Evolutionary conservation across 306 rosid species (phyloP).

Genomic region (Macrotyloma uniflorum): DNA sequence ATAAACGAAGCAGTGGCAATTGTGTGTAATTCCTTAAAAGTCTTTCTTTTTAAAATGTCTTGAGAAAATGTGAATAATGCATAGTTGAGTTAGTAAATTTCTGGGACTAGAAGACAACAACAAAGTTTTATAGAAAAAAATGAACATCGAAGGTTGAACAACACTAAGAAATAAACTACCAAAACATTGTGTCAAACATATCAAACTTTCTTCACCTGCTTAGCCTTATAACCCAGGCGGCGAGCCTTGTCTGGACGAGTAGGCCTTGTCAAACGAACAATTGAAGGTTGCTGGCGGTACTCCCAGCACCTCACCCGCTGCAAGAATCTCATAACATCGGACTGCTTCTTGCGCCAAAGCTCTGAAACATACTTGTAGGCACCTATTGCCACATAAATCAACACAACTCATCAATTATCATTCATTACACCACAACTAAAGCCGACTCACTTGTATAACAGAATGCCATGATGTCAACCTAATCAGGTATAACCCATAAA

Average conservation of each 20-base stretch:
- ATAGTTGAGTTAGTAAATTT: too few relatives aligned
- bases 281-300: slow-evolving; percentile 85
- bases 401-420: neutral
- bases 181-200: neutral
- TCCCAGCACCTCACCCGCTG: slow-evolving; percentile 98
- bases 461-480: neutral
- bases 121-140: too few relatives aligned
- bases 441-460: neutral
- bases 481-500: neutral
- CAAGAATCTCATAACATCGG: slow-evolving; percentile 81
- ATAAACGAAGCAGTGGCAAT: too few relatives aligned
- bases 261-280: slow-evolving; percentile 74
- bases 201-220: slow-evolving; percentile 52
- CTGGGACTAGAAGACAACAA: too few relatives aligned
- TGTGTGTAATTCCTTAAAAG: too few relatives aligned
- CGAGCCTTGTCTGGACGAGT: slow-evolving; percentile 94
- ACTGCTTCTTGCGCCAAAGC: slow-evolving; percentile 92
- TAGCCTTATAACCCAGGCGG: slow-evolving; percentile 87
- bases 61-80: too few relatives aligned
- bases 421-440: neutral
- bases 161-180: neutral
- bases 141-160: too few relatives aligned
- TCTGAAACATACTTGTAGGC: slow-evolving; percentile 89
- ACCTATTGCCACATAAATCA: slow-evolving; percentile 44
- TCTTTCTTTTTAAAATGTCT: too few relatives aligned